Base-by-base conservation (phyloP, 2,329 filamentous ascomycete species). In the Phialophora expanda region DNA sequence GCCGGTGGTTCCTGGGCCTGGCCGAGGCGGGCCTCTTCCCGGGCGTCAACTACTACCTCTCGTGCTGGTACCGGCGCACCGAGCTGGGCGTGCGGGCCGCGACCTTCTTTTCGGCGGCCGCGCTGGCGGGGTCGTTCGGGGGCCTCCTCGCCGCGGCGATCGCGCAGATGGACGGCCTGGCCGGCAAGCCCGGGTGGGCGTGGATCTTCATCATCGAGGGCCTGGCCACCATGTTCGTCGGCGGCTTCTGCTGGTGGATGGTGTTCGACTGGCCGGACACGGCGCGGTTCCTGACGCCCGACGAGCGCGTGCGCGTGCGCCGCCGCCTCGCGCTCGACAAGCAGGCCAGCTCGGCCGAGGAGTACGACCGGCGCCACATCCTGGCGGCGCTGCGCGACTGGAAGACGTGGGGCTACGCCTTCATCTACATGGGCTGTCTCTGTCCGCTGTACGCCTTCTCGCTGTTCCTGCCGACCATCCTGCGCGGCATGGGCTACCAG, bases 81-180 rank as follows among this genome's bases (percentile, higher is more conserved):
- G 86, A 88, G 73, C 79, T 84, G 22, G 84, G 82, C 1, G 83
- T 86, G 72, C 85, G 87, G 7, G 84, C 90, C 73, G 83, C 84
- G 0, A 80, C 83, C 66, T 79, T 82, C 72, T 76, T 85, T 57
- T 84, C 73, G 74, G 87, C 79, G 77, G 87, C 76, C n/a, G 86
- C 85, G 75, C 83, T 80, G 70, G 84, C 76, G 69, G 82, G 77
- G 38, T 83, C 82, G 0, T 86, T 86, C 70, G 83, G 84, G 2
- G 84, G 84, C 1, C 79, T 83, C 8, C 82, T 81, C 71, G 87
- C 86, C 1, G 87, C 84, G 64, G 84, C 78, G 0, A 77, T 81
- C 8, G 77, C 83, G 0, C 78, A 82, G 53, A 78, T 78, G 74
- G 74, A 76, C 64, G 72, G 74, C 5, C 67, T 74, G 6, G 72